A percentile compares a stretch with the other conserved stretches of the same genome.
Conservation (phyloP, 148 eudicot species). For the Polygonum maritimum region DNA sequence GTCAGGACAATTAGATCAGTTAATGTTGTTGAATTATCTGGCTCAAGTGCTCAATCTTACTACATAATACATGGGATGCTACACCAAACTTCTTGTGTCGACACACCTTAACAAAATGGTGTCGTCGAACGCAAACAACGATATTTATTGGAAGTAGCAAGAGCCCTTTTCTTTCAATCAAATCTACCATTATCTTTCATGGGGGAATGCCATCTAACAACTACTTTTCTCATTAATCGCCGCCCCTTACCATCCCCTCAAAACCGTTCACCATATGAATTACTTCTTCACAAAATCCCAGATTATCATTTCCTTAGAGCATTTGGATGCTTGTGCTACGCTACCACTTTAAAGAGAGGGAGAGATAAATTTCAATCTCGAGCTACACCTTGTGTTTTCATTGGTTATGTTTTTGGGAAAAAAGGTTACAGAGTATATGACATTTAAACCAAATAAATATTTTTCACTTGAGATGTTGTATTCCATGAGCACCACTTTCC, state of each 20-base stretch:
- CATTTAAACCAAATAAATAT: background rate
- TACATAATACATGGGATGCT: background rate
- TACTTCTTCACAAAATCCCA: background rate
- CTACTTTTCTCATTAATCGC: background rate
- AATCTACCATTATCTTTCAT: background rate
- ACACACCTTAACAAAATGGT: background rate
- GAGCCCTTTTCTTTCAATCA: background rate
- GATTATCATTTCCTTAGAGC: background rate
- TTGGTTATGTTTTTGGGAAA: background rate
- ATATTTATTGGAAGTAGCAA: background rate
- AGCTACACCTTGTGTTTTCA: background rate
- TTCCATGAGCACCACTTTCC: background rate
- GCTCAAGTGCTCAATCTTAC: background rate
- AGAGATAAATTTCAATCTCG: background rate
- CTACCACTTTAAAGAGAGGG: background rate
- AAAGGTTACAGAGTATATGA: background rate
- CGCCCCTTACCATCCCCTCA: background rate
- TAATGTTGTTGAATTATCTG: background rate
- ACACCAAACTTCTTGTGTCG: background rate
- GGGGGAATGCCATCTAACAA: background rate
- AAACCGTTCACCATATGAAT: background rate
- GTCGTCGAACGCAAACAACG: background rate
- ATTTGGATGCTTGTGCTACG: background rate
- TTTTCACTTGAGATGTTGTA: background rate
- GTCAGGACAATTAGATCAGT: background rate